Base-by-base conservation (phyloP, 1,284 basidiomycete species). In the Apiotrichum gracile region DNA sequence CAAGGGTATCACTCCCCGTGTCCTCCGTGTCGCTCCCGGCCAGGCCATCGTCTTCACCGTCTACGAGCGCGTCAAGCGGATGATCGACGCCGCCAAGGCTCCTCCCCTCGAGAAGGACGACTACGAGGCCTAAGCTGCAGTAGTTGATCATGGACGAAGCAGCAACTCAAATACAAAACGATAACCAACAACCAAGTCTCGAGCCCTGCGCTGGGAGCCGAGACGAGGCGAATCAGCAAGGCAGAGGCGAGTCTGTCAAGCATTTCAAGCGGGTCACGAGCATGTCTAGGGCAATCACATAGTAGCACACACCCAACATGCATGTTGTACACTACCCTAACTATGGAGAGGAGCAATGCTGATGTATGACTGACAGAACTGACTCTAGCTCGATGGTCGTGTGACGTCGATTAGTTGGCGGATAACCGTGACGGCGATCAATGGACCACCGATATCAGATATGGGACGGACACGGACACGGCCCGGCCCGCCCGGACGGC, bases 1-100 rank as follows among this genome's bases (percentile, higher is more conserved):
- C 78, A 93, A 92, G 78, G 91, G 94, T 47, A 97, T 99, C 74
- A 97, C 93, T 3, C 94, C 96, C 40, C 83, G 96, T 51, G 92
- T 99, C 38, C 80, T 97, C 61, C 85, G 96, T 63, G 94, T 99
- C 44, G 96, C 96, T 1, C 94, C 96, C 12, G 92, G 92, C 49
- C 78, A 80, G 66, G 78, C 78, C 1, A 79, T 80, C 29, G 78
- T 80, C 14, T 80, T 80, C 61, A 78, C 78, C 37, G 76, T 77
- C 27, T 94, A 94, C 67, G 91, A 96, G 78, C 81, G 85, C 51
- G 85, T 92, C 56, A 84, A 86, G 71, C 76, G 70, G 64, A 52
- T 81, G 33, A 86, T 93, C 58, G 91, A 94, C 78, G 77, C 73
- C 50, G 78, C 88, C 51, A 81, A 78, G 61, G 81, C 60, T 24